phyloP scores from a whole-genome alignment of 202 grass and related monocot genomes.

The Carex arenaria region DNA sequence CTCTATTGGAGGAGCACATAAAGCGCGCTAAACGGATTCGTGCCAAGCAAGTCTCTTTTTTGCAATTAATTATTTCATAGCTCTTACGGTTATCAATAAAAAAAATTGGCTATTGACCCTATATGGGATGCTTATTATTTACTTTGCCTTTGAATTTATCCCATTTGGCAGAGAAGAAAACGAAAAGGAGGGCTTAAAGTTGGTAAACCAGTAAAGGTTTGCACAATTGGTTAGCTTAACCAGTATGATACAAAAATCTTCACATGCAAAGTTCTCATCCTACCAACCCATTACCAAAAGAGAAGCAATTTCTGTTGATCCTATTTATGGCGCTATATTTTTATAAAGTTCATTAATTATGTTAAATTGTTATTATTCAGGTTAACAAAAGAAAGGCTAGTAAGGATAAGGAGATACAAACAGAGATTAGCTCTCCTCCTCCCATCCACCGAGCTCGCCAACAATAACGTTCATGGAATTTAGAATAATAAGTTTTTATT shows the following conservation, averaged over 20 bases:
- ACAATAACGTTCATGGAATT: not conserved
- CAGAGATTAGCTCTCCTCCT: conserved; percentile 82
- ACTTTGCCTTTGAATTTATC: not conserved
- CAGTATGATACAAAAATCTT: not conserved
- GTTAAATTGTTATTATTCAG: conserved; percentile 34
- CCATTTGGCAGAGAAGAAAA: not conserved
- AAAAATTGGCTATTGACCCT: not conserved
- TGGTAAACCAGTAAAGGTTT: not conserved
- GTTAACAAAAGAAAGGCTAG: conserved; percentile 56
- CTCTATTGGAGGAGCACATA: conserved; percentile 70
- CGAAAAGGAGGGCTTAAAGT: too few species aligned
- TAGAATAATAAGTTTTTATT: not conserved
- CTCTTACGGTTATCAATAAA: not conserved
- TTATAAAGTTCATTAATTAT: conserved; percentile 1
- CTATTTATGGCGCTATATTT: not conserved
- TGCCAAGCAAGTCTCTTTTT: conserved; percentile 34
- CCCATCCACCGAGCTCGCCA: conserved; percentile 42
- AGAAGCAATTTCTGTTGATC: not conserved
- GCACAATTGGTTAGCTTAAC: not conserved
- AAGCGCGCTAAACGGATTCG: conserved; percentile 65
- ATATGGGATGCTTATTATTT: not conserved
- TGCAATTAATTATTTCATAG: not conserved
- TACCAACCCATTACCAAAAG: not conserved
- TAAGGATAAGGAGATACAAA: conserved; percentile 77
- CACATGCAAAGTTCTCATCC: not conserved